Conservation (phyloP, 2,329 filamentous ascomycete species). For the Rhinocladiella mackenziei region DNA sequence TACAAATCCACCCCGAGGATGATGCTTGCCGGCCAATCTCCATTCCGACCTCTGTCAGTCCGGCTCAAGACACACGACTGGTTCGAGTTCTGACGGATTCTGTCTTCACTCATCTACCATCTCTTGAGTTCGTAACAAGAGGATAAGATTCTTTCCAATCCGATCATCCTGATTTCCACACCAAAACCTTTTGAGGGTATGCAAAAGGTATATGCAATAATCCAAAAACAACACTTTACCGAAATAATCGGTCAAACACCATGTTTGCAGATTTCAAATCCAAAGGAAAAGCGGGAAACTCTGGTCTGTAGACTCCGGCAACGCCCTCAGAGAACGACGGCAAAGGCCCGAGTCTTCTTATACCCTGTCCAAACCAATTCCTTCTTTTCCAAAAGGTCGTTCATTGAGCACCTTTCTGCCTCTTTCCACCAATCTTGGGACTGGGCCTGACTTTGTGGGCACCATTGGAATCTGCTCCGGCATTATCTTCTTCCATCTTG, state of each 20-base stretch:
- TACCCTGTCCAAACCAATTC: not conserved
- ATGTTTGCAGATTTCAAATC: not conserved
- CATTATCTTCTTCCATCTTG: slow-evolving; percentile 56
- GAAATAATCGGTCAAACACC: slow-evolving; percentile 1
- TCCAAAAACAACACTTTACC: slow-evolving; percentile 1
- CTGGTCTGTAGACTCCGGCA: not conserved
- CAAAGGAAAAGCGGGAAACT: not conserved
- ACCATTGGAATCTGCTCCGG: slow-evolving; percentile 44
- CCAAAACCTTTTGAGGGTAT: not conserved
- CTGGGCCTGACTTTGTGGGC: slow-evolving; percentile 46
- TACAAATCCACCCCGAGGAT: too few relatives aligned
- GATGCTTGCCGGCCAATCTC: too few relatives aligned
- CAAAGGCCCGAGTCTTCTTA: not conserved
- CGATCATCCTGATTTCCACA: slow-evolving; percentile 1
- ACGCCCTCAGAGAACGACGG: not conserved
- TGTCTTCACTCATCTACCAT: too few relatives aligned
- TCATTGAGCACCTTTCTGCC: slow-evolving; percentile 41
- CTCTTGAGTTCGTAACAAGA: too few relatives aligned
- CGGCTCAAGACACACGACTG: too few relatives aligned
- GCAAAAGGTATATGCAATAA: slow-evolving; percentile 7
- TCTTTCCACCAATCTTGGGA: slow-evolving; percentile 44
- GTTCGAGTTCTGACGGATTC: too few relatives aligned
- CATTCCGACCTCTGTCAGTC: not conserved
- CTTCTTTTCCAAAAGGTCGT: not conserved
- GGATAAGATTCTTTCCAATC: too few relatives aligned